Evolutionary conservation across 257 asterid species (phyloP).

Genomic region (Capsicum chinense): DNA sequence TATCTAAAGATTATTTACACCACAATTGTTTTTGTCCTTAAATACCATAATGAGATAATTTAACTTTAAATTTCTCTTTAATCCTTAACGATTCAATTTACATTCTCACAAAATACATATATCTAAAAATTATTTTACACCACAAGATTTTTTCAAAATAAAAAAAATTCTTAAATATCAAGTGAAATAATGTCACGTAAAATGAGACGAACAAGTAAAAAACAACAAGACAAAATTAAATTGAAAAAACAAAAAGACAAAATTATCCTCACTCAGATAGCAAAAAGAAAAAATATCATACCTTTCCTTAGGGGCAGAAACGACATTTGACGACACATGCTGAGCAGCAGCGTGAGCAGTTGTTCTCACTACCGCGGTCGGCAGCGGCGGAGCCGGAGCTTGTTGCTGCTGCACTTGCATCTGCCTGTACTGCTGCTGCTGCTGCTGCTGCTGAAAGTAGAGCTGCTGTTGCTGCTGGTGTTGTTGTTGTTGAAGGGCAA

Average conservation of each 20-base stretch:
- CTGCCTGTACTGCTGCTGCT: conserved; percentile 40
- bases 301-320: conserved; percentile 68
- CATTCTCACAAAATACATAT: too few species aligned
- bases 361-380: conserved; percentile 32
- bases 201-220: not conserved
- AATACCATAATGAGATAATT: too few species aligned
- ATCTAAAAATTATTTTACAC: too few species aligned
- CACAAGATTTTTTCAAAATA: too few species aligned
- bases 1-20: too few species aligned
- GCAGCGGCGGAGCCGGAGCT: not conserved
- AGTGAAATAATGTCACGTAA: too few species aligned
- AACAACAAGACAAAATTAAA: not conserved
- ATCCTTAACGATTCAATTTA: too few species aligned
- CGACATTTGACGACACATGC: conserved; percentile 43
- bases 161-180: too few species aligned
- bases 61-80: too few species aligned
- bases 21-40: too few species aligned
- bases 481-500: conserved; percentile 40
- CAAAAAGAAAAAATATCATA: not conserved
- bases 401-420: conserved; percentile 45
- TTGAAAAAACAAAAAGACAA: not conserved
- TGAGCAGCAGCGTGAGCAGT: conserved; percentile 23
- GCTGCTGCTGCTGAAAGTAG: conserved; percentile 34
- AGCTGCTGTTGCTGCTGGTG: conserved; percentile 18
- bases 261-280: not conserved